phyloP scores from a whole-genome alignment of 768 basidiomycete genomes.

The Mycena leptocephala region DNA sequence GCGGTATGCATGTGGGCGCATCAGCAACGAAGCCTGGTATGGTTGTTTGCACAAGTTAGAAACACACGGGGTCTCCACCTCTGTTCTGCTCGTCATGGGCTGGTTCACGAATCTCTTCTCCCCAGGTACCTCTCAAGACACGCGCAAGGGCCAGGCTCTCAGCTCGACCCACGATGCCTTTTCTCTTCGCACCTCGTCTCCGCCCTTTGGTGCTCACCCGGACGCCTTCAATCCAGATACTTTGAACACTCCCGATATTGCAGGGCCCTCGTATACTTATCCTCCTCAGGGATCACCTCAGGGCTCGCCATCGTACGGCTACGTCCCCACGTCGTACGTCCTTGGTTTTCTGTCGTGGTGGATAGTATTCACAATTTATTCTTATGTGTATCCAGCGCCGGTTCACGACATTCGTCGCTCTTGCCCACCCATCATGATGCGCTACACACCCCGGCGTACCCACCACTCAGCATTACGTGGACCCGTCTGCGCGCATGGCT shows the following conservation, averaged over 20 bases:
- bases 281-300: constrained; percentile 84
- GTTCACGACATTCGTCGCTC: constrained; percentile 66
- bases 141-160: constrained; percentile 77
- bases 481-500: constrained; percentile 88
- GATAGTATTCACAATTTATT: not conserved
- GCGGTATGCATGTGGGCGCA: too few species aligned
- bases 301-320: constrained; percentile 71
- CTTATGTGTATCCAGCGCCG: constrained; percentile 29
- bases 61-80: constrained; percentile 6
- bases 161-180: constrained; percentile 91
- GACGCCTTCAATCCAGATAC: constrained; percentile 75
- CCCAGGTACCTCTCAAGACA: constrained; percentile 61
- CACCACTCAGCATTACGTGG: constrained; percentile 90
- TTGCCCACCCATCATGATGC: constrained; percentile 79
- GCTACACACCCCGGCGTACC: constrained; percentile 72
- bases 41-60: not conserved
- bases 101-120: constrained; percentile 83
- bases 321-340: constrained; percentile 72
- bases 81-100: constrained; percentile 65
- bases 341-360: not conserved
- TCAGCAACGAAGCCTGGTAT: too few species aligned
- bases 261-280: constrained; percentile 79
- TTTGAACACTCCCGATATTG: constrained; percentile 64
- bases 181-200: constrained; percentile 85
- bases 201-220: constrained; percentile 66